Percentiles rank a stretch among this genome's conserved stretches.
Evolutionary conservation across 2,329 filamentous ascomycete species (phyloP).

Genomic region (Neonectria neomacrospora): DNA sequence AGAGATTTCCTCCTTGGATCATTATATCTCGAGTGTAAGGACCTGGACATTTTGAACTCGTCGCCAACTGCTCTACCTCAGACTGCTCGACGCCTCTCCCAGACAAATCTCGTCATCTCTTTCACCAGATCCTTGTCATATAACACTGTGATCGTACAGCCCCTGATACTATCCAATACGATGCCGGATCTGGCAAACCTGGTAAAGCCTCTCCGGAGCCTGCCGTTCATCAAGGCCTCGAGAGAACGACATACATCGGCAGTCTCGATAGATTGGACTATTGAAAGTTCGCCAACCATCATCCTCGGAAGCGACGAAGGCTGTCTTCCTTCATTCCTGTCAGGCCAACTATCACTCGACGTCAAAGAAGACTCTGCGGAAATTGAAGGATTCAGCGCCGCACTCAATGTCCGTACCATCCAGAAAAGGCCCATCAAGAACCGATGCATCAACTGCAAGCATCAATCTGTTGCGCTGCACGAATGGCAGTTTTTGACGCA

Average conservation of each 20-base stretch:
- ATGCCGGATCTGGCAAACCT: conserved; percentile 25
- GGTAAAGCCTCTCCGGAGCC: conserved; percentile 22
- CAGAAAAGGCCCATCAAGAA: conserved; percentile 34
- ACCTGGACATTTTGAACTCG: neutral
- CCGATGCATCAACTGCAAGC: conserved; percentile 32
- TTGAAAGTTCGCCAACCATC: conserved; percentile 21
- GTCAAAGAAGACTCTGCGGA: conserved; percentile 10
- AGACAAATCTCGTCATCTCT: neutral
- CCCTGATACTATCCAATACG: neutral
- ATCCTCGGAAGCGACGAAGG: conserved; percentile 12
- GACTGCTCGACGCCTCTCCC: neutral
- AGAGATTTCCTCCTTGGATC: neutral
- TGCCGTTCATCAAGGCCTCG: neutral
- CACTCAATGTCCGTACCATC: neutral
- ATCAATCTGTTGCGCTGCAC: conserved; percentile 29
- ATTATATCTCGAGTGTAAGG: neutral
- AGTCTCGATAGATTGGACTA: conserved; percentile 21
- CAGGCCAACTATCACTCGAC: conserved; percentile 11
- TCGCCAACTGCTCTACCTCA: neutral
- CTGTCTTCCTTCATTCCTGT: conserved; percentile 15
- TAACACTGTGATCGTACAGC: neutral
- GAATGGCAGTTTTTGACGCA: conserved; percentile 24
- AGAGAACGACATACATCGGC: neutral
- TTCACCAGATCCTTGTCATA: neutral
- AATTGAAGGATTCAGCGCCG: conserved; percentile 23